These are phyloP conservation scores for Nigrograna mackinnonii DNA, from an alignment of 2,329 filamentous ascomycete genomes.

Conservation along the genomic window DNA sequence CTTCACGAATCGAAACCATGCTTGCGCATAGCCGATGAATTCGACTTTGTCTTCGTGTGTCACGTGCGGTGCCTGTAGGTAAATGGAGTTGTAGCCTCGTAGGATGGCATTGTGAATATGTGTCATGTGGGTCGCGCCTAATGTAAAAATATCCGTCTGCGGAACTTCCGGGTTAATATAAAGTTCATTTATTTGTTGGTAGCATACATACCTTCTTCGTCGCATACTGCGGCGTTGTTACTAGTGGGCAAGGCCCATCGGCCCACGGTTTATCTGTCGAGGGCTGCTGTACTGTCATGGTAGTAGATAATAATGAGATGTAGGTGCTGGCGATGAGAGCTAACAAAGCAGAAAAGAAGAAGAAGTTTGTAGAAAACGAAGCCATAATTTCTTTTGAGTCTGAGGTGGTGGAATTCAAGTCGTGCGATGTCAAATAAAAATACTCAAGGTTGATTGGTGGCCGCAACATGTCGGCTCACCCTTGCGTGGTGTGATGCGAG, in stretches of 20 bases:
- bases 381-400: too few species aligned
- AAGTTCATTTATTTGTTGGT: background rate
- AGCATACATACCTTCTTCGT: too few species aligned
- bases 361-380: too few species aligned
- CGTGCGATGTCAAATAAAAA: too few species aligned
- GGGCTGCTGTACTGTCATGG: too few species aligned
- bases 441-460: too few species aligned
- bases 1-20: conserved; percentile 40
- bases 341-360: too few species aligned
- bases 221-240: conserved; percentile 31
- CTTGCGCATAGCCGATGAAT: conserved; percentile 38
- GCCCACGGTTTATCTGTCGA: conserved; percentile 27
- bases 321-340: too few species aligned
- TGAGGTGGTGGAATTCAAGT: too few species aligned
- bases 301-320: too few species aligned
- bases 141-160: conserved; percentile 37
- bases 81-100: conserved; percentile 46
- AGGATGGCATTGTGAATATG: conserved; percentile 46
- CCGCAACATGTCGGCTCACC: too few species aligned
- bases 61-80: conserved; percentile 40
- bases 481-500: too few species aligned
- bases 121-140: conserved; percentile 41
- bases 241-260: conserved; percentile 28
- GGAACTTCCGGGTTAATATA: conserved; percentile 1
- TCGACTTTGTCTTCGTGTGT: conserved; percentile 31